phyloP scores from a whole-genome alignment of 176 grass and related monocot genomes.

The Musa schizocarpa region DNA sequence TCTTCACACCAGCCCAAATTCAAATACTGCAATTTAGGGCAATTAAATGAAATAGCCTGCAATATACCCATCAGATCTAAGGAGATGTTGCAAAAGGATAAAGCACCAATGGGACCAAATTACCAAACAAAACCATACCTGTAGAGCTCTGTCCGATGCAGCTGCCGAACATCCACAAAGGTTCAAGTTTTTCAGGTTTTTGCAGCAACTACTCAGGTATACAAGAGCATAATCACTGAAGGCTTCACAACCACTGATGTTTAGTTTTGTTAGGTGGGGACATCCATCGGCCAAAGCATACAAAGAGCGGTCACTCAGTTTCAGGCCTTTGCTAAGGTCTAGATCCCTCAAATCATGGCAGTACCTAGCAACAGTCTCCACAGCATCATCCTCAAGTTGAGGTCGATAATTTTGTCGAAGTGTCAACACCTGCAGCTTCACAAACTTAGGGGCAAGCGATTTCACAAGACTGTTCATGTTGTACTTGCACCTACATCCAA shows the following conservation, averaged over 20 bases:
- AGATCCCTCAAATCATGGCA: not conserved
- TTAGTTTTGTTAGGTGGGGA: not conserved
- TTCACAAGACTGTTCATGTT: constrained; percentile 34
- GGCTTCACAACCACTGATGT: not conserved
- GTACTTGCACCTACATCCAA: constrained; percentile 2
- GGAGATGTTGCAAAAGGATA: not conserved
- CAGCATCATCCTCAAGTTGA: not conserved
- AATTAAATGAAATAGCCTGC: not conserved
- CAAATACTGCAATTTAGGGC: not conserved
- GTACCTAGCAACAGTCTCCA: not conserved
- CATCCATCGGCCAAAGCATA: not conserved
- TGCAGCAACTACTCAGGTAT: not conserved
- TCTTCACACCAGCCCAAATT: not conserved
- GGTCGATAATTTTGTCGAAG: not conserved
- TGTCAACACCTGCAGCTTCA: not conserved
- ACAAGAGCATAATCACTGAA: constrained; percentile 4
- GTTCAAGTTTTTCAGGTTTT: not conserved
- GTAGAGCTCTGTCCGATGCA: not conserved
- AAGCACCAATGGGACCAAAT: not conserved
- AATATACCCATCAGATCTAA: not conserved
- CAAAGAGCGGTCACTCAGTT: not conserved
- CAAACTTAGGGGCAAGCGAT: constrained; percentile 23
- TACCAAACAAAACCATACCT: not conserved
- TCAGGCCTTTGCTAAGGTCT: not conserved
- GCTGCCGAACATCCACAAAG: not conserved